Conservation (phyloP, 805 yeast species). For the Wickerhamomyces kurtzmanii region DNA sequence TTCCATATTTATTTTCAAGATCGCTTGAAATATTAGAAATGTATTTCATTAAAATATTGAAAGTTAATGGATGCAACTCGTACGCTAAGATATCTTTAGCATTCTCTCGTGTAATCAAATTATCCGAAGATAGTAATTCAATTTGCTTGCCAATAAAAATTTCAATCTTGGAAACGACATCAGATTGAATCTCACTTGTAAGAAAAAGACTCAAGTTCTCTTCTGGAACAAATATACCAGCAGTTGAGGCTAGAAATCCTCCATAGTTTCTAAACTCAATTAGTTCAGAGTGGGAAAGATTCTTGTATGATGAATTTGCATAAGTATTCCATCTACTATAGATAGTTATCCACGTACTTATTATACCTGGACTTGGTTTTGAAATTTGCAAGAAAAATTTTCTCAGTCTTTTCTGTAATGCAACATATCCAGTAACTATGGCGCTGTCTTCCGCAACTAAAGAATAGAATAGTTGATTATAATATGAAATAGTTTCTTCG, state of each 20-base stretch:
- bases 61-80: conserved; percentile 53
- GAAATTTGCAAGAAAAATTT: conserved; percentile 19
- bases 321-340: conserved; percentile 36
- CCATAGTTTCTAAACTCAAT: conserved; percentile 54
- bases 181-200: conserved; percentile 14
- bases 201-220: conserved; percentile 8
- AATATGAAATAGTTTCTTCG: conserved; percentile 11
- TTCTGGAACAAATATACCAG: conserved; percentile 46
- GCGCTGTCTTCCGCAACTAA: conserved; percentile 42
- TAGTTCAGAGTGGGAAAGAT: conserved; percentile 24
- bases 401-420: conserved; percentile 60
- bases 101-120: conserved; percentile 52
- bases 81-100: conserved; percentile 61
- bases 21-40: conserved; percentile 27
- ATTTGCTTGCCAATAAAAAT: conserved; percentile 43
- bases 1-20: conserved; percentile 13
- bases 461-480: conserved; percentile 27
- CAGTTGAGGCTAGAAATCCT: conserved; percentile 62
- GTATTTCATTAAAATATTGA: conserved; percentile 35
- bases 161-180: conserved; percentile 27
- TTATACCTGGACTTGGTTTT: conserved; percentile 22
- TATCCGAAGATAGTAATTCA: conserved; percentile 34
- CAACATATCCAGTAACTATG: conserved; percentile 61
- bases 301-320: conserved; percentile 12
- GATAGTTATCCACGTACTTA: conserved; percentile 32